Evolutionary conservation across 2,329 filamentous ascomycete genomes (phyloP).

Genomic region (Colletotrichum tofieldiae): DNA sequence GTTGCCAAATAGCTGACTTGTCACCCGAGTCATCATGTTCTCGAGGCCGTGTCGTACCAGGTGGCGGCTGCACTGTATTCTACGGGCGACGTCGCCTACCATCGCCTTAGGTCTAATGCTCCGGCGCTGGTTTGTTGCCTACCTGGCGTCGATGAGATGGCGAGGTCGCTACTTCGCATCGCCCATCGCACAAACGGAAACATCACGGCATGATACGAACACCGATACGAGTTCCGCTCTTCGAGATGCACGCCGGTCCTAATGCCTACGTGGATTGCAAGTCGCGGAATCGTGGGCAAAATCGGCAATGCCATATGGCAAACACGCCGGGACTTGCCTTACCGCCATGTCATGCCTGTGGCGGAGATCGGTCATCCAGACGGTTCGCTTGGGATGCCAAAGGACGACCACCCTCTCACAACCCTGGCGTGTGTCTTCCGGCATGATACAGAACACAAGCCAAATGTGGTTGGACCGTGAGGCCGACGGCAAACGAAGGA

Average conservation of each 20-base stretch:
- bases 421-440: no score
- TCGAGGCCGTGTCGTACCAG: no score
- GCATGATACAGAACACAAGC: not conserved
- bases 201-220: constrained; percentile 1
- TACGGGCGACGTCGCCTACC: no score
- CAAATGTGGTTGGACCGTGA: no score
- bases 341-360: constrained; percentile 10
- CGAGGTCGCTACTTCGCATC: constrained; percentile 7
- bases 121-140: not conserved
- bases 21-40: no score
- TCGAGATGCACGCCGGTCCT: constrained; percentile 8
- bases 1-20: no score
- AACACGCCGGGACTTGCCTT: constrained; percentile 27
- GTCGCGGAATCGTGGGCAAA: constrained; percentile 18
- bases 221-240: constrained; percentile 2
- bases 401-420: not conserved
- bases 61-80: not conserved
- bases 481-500: no score
- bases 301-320: constrained; percentile 37
- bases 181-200: constrained; percentile 11
- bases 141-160: not conserved
- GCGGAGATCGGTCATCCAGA: constrained; percentile 19
- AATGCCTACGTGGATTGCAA: constrained; percentile 15
- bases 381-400: not conserved
- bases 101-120: not conserved